Percentiles rank a stretch among this genome's conserved stretches.
phyloP scores from a whole-genome alignment of 176 grass and related monocot species.

The Coix lacrymajobi region DNA sequence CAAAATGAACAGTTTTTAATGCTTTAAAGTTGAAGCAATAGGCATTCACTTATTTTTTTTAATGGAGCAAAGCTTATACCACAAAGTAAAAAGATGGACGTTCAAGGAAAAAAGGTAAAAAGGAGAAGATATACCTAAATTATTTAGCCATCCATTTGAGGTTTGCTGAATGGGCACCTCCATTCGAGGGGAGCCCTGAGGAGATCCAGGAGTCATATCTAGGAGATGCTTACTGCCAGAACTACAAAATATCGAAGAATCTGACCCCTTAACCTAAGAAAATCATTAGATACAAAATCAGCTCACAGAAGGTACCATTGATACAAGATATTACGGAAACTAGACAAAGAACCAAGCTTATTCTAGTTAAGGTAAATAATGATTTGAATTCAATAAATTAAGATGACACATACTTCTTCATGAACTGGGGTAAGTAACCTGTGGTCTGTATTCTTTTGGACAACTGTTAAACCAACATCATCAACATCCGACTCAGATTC shows the following conservation, averaged over 20 bases:
- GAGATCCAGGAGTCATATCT: slow-evolving; percentile 27
- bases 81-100: neutral
- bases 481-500: slow-evolving; percentile 59
- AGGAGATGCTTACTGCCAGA: slow-evolving; percentile 24
- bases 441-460: slow-evolving; percentile 27
- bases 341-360: neutral
- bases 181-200: slow-evolving; percentile 8
- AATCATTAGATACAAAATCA: slow-evolving; percentile 2
- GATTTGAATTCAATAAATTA: neutral
- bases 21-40: neutral
- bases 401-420: slow-evolving; percentile 39
- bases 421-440: slow-evolving; percentile 42
- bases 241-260: slow-evolving; percentile 41
- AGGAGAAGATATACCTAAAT: slow-evolving; percentile 19
- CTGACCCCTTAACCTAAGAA: slow-evolving; percentile 50
- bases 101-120: neutral
- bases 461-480: slow-evolving; percentile 18
- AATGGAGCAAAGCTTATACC: neutral
- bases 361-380: neutral
- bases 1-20: neutral
- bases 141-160: slow-evolving; percentile 11
- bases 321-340: neutral
- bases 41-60: neutral
- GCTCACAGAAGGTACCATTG: neutral
- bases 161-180: slow-evolving; percentile 13